phyloP scores from a whole-genome alignment of 805 yeast genomes.

The Kodamaea hsintzibuensis region DNA sequence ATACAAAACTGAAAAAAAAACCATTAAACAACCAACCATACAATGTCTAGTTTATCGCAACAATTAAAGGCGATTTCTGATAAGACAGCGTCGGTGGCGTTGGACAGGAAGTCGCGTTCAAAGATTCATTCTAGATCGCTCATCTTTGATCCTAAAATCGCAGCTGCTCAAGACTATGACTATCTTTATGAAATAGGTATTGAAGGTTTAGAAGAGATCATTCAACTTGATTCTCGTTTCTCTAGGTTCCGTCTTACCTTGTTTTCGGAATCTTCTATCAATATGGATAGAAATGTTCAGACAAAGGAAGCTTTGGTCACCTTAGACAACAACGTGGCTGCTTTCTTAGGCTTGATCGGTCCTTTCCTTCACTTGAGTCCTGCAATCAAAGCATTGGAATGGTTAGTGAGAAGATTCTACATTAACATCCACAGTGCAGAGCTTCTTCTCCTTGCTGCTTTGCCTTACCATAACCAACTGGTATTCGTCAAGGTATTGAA shows the following conservation, averaged over 20 bases:
- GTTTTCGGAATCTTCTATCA: slow-evolving; percentile 79
- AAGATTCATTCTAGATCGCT: slow-evolving; percentile 87
- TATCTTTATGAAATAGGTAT: slow-evolving; percentile 67
- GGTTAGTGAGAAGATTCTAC: slow-evolving; percentile 91
- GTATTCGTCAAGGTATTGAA: slow-evolving; percentile 75
- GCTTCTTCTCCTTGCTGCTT: slow-evolving; percentile 61
- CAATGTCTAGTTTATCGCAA: slow-evolving; percentile 65
- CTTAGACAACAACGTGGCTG: slow-evolving; percentile 71
- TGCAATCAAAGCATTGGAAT: slow-evolving; percentile 81
- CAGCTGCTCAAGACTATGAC: slow-evolving; percentile 94
- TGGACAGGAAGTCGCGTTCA: slow-evolving; percentile 84
- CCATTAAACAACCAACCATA: background rate
- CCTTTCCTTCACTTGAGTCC: slow-evolving; percentile 77
- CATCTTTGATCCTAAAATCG: slow-evolving; percentile 80
- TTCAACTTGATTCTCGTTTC: slow-evolving; percentile 74
- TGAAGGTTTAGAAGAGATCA: slow-evolving; percentile 76
- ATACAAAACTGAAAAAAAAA: background rate
- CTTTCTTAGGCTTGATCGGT: slow-evolving; percentile 70
- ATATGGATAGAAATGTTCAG: slow-evolving; percentile 81
- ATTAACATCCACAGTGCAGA: slow-evolving; percentile 82
- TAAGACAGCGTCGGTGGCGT: slow-evolving; percentile 67
- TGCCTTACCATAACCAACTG: slow-evolving; percentile 79
- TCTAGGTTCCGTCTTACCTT: slow-evolving; percentile 65
- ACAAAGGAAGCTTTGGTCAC: slow-evolving; percentile 72
- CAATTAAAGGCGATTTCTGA: slow-evolving; percentile 75